Conservation (phyloP, 768 basidiomycete genomes). For the Lactarius pseudohatsudake region DNA sequence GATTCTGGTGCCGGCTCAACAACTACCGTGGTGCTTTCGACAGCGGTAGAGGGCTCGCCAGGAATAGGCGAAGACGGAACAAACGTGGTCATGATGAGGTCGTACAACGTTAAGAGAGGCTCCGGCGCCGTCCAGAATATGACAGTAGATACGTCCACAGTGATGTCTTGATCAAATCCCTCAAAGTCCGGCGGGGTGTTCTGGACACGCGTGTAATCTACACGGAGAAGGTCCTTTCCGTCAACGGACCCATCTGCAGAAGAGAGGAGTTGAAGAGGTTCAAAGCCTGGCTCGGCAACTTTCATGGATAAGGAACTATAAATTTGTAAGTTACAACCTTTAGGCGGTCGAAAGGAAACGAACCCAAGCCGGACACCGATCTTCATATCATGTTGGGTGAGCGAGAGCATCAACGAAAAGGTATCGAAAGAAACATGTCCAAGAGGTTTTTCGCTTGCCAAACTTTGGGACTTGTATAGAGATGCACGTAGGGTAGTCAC, state of each 20-base stretch:
- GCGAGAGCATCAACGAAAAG: constrained; percentile 71
- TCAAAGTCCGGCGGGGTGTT: constrained; percentile 88
- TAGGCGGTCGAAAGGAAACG: constrained; percentile 26
- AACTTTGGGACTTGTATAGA: constrained; percentile 64
- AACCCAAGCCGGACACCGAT: constrained; percentile 82
- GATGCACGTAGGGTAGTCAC: constrained; percentile 82
- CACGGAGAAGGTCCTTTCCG: constrained; percentile 67
- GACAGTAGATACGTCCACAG: constrained; percentile 87
- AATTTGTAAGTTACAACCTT: constrained; percentile 16
- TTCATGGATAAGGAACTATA: constrained; percentile 73
- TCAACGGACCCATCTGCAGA: constrained; percentile 47
- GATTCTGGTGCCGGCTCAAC: constrained; percentile 5
- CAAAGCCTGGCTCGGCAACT: constrained; percentile 55
- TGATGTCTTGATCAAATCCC: constrained; percentile 84
- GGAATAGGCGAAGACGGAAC: constrained; percentile 48
- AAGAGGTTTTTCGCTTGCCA: constrained; percentile 67
- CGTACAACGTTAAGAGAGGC: constrained; percentile 87
- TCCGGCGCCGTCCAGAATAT: constrained; percentile 86
- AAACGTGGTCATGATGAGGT: constrained; percentile 98
- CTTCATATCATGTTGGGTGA: constrained; percentile 83
- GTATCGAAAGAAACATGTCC: constrained; percentile 77
- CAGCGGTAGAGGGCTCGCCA: constrained; percentile 13
- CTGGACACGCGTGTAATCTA: constrained; percentile 80
- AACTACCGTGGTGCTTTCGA: background rate
- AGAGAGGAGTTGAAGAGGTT: constrained; percentile 63